Base-by-base conservation (phyloP, 805 yeast genomes). In the Schwanniomyces sp. region DNA sequence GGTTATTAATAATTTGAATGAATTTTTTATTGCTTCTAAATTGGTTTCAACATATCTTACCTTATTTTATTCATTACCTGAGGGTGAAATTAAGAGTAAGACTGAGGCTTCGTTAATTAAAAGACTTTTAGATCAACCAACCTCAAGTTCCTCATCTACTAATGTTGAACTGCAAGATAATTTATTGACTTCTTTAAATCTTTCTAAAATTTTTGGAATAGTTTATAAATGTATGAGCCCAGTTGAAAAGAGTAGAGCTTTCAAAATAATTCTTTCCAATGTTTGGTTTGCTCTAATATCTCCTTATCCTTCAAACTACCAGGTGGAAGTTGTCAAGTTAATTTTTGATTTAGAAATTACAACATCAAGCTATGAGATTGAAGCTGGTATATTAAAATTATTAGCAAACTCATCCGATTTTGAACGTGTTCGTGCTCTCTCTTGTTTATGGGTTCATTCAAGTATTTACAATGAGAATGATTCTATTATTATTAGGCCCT, bases 371-470 rank as follows among this genome's bases (percentile, higher is more conserved):
- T 67, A 78, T 41, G 77, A 79, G 50, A 76, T 91, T 24, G 96
- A 91, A 56, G 92, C 96, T 1, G 86, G 89, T 0, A 52, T 91
- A 2, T 70, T 88, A 0, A 70, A 79, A 1, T 72, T 82, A 41
- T 74, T 88, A 27, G 57, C 84, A 11, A 59, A 74, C 4, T 53
- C 64, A 2, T 58, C 70, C 4, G 45, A 45, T 9, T 14, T 45
- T 16, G 65, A 73, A 14, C 72, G 82, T 49, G 63, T 85, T 0
- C 62, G 70, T 14, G 85, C 87, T 0, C 78, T 89, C 52, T 75
- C 81, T 43, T 75, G 81, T 7, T 61, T 91, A 5, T 92, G 97
- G 97, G 74, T 75, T 3, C 92, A 88, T 55, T 77, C 92, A 0
- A 50, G 66, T 7, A 63, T 73, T n/a, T 59, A 66, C 34, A 78